These are phyloP conservation scores for Lepiota subincarnata DNA, from an alignment of 768 basidiomycete species.

Conservation along the genomic window DNA sequence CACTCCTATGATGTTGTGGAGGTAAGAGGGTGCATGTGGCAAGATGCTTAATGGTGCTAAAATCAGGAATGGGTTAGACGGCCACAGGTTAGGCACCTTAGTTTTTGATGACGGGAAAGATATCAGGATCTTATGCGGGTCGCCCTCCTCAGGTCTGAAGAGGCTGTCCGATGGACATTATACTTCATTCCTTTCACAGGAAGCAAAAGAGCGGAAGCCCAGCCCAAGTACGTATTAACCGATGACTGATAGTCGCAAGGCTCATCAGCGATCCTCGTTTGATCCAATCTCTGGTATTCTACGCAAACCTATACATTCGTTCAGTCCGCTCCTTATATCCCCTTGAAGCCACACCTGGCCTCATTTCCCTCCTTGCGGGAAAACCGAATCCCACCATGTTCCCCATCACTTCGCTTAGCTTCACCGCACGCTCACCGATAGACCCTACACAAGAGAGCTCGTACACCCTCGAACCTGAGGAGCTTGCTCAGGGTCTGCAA, in stretches of 20 bases:
- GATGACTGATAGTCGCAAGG: not conserved
- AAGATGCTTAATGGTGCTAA: too few relatives aligned
- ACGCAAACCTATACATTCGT: constrained; percentile 7
- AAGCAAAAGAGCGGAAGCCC: constrained; percentile 58
- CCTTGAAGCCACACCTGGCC: constrained; percentile 71
- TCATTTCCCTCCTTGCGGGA: constrained; percentile 83
- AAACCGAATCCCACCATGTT: constrained; percentile 91
- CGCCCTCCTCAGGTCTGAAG: constrained; percentile 18
- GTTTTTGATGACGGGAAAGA: too few relatives aligned
- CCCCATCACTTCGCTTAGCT: constrained; percentile 80
- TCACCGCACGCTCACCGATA: constrained; percentile 51
- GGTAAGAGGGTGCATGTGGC: too few relatives aligned
- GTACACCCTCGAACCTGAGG: constrained; percentile 51
- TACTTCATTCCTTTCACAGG: constrained; percentile 52
- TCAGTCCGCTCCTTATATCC: constrained; percentile 69
- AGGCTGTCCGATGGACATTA: constrained; percentile 54
- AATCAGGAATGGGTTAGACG: too few relatives aligned
- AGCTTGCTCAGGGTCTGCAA: constrained; percentile 69
- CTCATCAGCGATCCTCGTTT: not conserved
- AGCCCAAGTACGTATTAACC: constrained; percentile 49
- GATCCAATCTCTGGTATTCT: not conserved
- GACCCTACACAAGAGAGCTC: constrained; percentile 40
- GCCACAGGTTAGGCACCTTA: too few relatives aligned
- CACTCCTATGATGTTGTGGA: too few relatives aligned
- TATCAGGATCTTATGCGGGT: too few relatives aligned